Base-by-base conservation (phyloP, 768 basidiomycete genomes). In the Cystobasidium onofrii region DNA sequence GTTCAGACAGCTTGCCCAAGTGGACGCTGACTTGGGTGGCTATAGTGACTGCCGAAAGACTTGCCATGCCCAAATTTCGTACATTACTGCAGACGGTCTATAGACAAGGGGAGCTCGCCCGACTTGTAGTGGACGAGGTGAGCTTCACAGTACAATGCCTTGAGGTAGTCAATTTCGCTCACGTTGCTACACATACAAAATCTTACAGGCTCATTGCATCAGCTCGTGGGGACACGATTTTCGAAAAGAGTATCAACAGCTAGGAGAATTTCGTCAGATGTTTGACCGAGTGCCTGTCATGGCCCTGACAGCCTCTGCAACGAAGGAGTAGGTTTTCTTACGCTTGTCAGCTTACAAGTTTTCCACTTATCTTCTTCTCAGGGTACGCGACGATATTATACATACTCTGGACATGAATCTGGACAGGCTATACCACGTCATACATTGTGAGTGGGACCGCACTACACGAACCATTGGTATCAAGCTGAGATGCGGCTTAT, bases 221-320 rank as follows among this genome's bases (percentile, higher is more conserved):
- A 23, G 12, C 64, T 90, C 89, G 0, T 89, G 90, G 39, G 46
- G 54, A 10, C 54, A 52, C 61, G 87, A 90, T 77, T 91, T 91
- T 79, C 86, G 91, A 29, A 83, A 80, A 36, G 88, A 90, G 52
- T 92, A 91, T 78, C 83, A 90, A 54, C 84, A 83, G 29, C 83
- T 93, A 27, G 91, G 90, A 3, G 79, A 82, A 44, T 89, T 93
- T 79, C 86, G 91, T 0, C 83, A 85, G 43, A 84, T 83, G 33
- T 74, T 88, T 78, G 84, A 85, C 0, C 82, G 84, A 71, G 85
- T 92, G 2, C 91, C 91, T 0, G 88, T 93, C 76, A 92, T 91
- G 89, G 91, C 91, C 1, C 81, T 92, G 44, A 92, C 90, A 0
- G 90, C 91, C 1, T 90, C 89, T 17, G 90, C 91, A 1, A 92